Base-by-base conservation (phyloP, 2,329 filamentous ascomycete genomes). In the Penicillium sclerotiorum region DNA sequence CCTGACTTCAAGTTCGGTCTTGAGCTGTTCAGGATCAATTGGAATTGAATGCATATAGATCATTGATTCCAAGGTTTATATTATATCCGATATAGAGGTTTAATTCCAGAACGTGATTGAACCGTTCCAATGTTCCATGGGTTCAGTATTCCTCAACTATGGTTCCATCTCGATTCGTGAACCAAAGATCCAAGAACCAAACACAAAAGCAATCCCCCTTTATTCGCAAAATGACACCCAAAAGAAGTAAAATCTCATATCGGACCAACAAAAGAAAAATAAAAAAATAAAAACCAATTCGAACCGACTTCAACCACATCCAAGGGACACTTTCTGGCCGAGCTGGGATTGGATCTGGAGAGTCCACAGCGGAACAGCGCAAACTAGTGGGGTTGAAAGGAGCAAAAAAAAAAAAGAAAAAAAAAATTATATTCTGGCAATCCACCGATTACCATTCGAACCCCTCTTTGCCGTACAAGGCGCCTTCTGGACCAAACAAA, bases 331-430 rank as follows among this genome's bases (percentile, higher is more conserved):
- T 15, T 23, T 9, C 17, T 23, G 46, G 54, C 30, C 22, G 25
- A 50, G 8, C 45, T 37, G 11, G 40, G 49, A 58, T 55, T 59
- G 52, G 58, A 56, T 56, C 50, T 50, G 40, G 43, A 49, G 50
- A 49, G 50, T 49, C 56, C 58, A 60, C 58, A 51, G 30, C 50
- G 56, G 56, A 47, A 52, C 41, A 43, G 38, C 47, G 47, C 53
- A 61, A 61, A 60, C 58, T 39, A 33, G 58, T 60, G 58, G 58
- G 58, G 58, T 43, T 49, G 8, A 8, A 20, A 8, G 17, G 42
- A 28, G 39, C 13, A 17, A 22, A 20, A 18, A 28, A 41, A 37
- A 39, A 38, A 12, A 35, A 22, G 13, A 52, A 20, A 41, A 37
- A n/a, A n/a, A n/a, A n/a, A n/a, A n/a, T n/a, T n/a, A n/a, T n/a